Evolutionary conservation across 2,329 filamentous ascomycete genomes (phyloP).

Genomic region (Parascedosporium putredinis): DNA sequence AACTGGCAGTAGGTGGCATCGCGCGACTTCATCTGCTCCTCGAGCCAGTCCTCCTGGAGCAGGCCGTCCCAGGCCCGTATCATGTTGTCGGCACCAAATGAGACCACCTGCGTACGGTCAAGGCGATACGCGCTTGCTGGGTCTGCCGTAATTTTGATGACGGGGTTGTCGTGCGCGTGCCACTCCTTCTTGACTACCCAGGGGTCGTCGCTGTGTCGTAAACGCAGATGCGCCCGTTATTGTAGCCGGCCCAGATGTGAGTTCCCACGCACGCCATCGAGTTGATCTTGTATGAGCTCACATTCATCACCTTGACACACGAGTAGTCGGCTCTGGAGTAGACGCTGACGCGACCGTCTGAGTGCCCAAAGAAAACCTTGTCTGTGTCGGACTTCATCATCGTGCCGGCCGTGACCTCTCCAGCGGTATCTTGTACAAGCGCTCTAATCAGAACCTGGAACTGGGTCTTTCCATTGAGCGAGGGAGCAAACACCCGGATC

Average conservation of each 20-base stretch:
- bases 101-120: conserved; percentile 74
- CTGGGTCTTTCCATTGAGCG: conserved; percentile 52
- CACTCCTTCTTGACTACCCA: conserved; percentile 93
- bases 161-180: conserved; percentile 77
- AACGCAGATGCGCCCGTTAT: conserved; percentile 85
- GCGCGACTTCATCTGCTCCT: conserved; percentile 73
- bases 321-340: conserved; percentile 70
- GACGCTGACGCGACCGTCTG: conserved; percentile 89
- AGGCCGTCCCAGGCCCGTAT: conserved; percentile 85
- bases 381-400: conserved; percentile 64
- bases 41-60: conserved; percentile 90
- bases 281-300: conserved; percentile 94
- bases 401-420: conserved; percentile 80
- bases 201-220: conserved; percentile 75
- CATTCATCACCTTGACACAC: conserved; percentile 69
- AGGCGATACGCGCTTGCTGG: conserved; percentile 74
- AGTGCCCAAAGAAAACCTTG: conserved; percentile 81
- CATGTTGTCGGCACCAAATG: conserved; percentile 77
- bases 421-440: conserved; percentile 59
- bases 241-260: conserved; percentile 87
- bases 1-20: conserved; percentile 81
- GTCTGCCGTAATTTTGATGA: conserved; percentile 69
- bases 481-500: conserved; percentile 72
- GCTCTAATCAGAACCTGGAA: conserved; percentile 69
- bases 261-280: conserved; percentile 70